Base-by-base conservation (phyloP, 2,329 filamentous ascomycete genomes). In the Talaromyces marneffei region DNA sequence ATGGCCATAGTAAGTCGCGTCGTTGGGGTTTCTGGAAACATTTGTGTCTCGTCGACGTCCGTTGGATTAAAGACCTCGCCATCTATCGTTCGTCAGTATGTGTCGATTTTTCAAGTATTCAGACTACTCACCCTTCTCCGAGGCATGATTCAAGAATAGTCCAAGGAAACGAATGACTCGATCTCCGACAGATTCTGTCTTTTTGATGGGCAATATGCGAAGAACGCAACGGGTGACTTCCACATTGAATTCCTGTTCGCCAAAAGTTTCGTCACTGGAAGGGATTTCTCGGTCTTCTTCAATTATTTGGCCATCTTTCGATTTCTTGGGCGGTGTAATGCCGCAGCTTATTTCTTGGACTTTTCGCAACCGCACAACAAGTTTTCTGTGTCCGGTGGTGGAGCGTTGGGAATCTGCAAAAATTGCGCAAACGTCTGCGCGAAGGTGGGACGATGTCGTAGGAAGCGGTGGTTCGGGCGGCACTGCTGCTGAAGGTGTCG, bases 141-240 rank as follows among this genome's bases (percentile, higher is more conserved):
- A 79, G 1, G 85, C 81, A 70, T 92, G 85, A 65, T 87, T 87
- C 68, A 99, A 77, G 74, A 96, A 99, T 42, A 91, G 80, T n/a
- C 90, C 91, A 64, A 95, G 78, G 72, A 99, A 99, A 50, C 90
- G 85, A 62, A 97, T 85, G 16, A 89, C 84, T 68, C 90, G 87
- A 73, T 97, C 93, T 25, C 92, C 94, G 1, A 90, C 92, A 14
- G 85, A 82, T 77, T 99, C 94, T 39, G 90, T 88, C 80, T 97
- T 97, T 80, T 93, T 96, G 62, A 97, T 87, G 1, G 88, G 85
- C 80, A 99, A 85, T 56, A 93, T 83, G 60, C 92, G 84, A 67
- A 95, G 75, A 25, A 96, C 83, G 71, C 92, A 97, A 71, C 94
- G 84, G 61, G 87, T 83, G 61, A 97, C 86, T 74, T 99, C 93